Evolutionary conservation across 2,329 filamentous ascomycete genomes (phyloP).

Genomic region (Exophiala bonariae): DNA sequence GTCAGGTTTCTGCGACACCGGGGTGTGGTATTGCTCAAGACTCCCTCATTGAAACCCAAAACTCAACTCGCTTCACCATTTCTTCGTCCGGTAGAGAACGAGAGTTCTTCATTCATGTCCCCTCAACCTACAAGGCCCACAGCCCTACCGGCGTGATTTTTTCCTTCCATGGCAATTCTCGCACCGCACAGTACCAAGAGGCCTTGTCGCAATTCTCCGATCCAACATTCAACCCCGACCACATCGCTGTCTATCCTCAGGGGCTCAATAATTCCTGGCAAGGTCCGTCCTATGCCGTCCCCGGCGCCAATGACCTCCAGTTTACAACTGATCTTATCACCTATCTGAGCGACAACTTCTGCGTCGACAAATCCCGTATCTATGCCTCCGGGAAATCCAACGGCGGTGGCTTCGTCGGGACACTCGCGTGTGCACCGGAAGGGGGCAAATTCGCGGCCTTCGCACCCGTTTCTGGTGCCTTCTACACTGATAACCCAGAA

Average conservation of each 20-base stretch:
- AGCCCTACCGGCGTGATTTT: conserved; percentile 45
- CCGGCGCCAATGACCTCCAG: conserved; percentile 42
- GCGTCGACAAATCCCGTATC: conserved; percentile 45
- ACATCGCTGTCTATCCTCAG: conserved; percentile 47
- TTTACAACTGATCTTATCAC: conserved; percentile 47
- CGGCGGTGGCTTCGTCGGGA: conserved; percentile 52
- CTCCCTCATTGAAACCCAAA: too few species aligned
- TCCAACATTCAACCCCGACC: conserved; percentile 42
- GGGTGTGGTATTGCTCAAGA: too few species aligned
- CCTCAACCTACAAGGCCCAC: conserved; percentile 36
- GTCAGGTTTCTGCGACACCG: too few species aligned
- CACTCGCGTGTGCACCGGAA: conserved; percentile 48
- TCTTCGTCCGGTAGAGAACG: not conserved
- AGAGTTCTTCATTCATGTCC: conserved; percentile 27
- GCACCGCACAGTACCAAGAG: conserved; percentile 40
- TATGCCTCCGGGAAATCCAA: conserved; percentile 56
- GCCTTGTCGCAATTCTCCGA: conserved; percentile 48
- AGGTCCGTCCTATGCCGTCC: conserved; percentile 41
- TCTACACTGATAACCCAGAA: conserved; percentile 43
- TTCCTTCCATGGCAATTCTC: conserved; percentile 48
- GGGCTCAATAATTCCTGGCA: conserved; percentile 43
- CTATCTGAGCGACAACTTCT: conserved; percentile 42
- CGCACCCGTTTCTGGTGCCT: conserved; percentile 43
- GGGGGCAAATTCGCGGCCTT: conserved; percentile 51
- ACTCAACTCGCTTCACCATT: too few species aligned